Evolutionary conservation across 148 eudicot genomes (phyloP).

Genomic region (Fagopyrum homotropicum): DNA sequence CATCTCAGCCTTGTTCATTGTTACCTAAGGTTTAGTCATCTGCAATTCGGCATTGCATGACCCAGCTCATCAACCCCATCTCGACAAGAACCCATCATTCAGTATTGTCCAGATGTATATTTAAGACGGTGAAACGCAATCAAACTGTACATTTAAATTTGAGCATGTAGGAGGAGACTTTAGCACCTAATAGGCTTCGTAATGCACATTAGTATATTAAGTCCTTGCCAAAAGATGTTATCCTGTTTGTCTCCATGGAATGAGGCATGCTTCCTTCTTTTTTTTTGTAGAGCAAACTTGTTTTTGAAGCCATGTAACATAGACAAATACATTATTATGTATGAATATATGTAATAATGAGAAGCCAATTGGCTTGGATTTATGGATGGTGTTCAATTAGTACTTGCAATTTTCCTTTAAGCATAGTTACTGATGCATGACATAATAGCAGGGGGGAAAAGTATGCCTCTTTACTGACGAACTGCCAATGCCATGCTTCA

Average conservation of each 20-base stretch:
- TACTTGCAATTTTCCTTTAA: neutral
- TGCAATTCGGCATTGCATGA: neutral
- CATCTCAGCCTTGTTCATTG: neutral
- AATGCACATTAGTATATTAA: neutral
- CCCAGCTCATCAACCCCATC: neutral
- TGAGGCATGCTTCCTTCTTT: neutral
- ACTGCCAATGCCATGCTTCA: slow-evolving; percentile 5
- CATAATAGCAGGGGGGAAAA: neutral
- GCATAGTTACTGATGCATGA: neutral
- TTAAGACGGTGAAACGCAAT: neutral
- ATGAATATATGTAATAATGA: slow-evolving; percentile 1
- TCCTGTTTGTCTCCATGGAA: slow-evolving; percentile 2
- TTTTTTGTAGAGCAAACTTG: neutral
- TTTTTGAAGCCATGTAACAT: neutral
- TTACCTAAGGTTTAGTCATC: neutral
- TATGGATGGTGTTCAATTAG: neutral
- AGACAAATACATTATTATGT: neutral
- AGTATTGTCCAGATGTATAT: neutral
- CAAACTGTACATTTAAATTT: neutral
- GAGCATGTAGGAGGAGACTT: neutral
- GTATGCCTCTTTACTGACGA: neutral
- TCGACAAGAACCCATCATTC: neutral
- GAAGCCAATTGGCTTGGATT: neutral
- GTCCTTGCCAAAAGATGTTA: no score
- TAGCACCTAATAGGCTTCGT: neutral